Evolutionary conservation across 306 rosid genomes (phyloP).

Genomic region (Inga laurina): DNA sequence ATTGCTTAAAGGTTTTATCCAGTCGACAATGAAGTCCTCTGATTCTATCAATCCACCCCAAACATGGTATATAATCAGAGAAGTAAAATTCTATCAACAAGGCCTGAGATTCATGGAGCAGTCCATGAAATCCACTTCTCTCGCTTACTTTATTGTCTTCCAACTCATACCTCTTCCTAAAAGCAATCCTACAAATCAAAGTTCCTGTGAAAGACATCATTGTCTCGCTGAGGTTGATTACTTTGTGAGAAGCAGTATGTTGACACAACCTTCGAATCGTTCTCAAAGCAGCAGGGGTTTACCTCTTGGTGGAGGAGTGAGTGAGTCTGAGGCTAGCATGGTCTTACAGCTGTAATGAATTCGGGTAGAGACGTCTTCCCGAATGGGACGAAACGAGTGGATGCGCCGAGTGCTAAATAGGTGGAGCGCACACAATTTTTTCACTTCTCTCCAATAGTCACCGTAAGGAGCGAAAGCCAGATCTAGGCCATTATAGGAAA

Average conservation of each 20-base stretch:
- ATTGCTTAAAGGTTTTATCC: slow-evolving; percentile 35
- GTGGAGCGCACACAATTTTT: background rate
- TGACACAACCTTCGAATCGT: background rate
- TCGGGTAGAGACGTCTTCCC: too few relatives aligned
- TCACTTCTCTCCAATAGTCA: background rate
- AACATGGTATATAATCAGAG: slow-evolving; percentile 42
- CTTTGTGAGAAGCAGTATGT: background rate
- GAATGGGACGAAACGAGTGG: background rate
- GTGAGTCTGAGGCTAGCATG: too few relatives aligned
- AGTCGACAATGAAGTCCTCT: slow-evolving; percentile 34
- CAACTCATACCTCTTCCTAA: background rate
- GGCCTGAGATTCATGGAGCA: slow-evolving; percentile 43
- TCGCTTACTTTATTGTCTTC: slow-evolving; percentile 6
- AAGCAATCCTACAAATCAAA: background rate
- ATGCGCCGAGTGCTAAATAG: background rate
- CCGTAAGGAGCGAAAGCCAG: background rate
- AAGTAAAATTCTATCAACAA: slow-evolving; percentile 35
- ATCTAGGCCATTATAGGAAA: background rate
- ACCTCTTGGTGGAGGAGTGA: too few relatives aligned
- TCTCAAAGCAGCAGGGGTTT: too few relatives aligned
- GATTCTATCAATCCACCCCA: slow-evolving; percentile 57
- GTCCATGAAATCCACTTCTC: slow-evolving; percentile 33
- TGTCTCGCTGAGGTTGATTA: background rate
- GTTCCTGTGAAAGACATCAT: background rate
- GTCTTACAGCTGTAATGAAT: too few relatives aligned